Evolutionary conservation across 352 stramenopile species (phyloP).

Genomic region (Globisporangium parvum): DNA sequence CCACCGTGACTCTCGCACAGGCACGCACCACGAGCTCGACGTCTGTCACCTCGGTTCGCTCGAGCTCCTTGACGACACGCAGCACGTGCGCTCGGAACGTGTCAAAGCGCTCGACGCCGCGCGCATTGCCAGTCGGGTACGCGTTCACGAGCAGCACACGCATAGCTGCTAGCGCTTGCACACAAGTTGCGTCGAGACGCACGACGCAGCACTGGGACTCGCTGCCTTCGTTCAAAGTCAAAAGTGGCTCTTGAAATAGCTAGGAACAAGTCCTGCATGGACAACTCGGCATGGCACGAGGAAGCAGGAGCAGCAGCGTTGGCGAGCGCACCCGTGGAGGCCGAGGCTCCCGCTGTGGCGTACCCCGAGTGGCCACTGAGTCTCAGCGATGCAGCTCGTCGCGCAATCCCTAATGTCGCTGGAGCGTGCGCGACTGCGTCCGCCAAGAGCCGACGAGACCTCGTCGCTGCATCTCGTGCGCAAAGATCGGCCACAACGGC

Average conservation of each 20-base stretch:
- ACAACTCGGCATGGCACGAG: too few species aligned
- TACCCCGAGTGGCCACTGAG: conserved; percentile 61
- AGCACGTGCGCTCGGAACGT: conserved; percentile 48
- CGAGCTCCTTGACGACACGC: conserved; percentile 42
- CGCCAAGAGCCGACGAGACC: conserved; percentile 23
- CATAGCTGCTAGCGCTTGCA: too few species aligned
- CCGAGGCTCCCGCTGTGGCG: background rate
- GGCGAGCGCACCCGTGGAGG: background rate
- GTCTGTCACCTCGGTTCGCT: conserved; percentile 53
- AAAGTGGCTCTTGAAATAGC: too few species aligned
- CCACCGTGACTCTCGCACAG: too few species aligned
- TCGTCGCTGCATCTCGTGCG: conserved; percentile 35
- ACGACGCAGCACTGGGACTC: too few species aligned
- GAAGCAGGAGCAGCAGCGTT: too few species aligned
- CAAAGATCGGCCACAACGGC: background rate
- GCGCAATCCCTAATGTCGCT: too few species aligned
- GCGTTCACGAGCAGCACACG: conserved; percentile 68
- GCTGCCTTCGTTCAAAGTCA: too few species aligned
- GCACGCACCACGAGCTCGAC: conserved; percentile 53
- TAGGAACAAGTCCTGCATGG: too few species aligned
- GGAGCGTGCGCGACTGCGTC: background rate
- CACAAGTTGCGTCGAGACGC: too few species aligned
- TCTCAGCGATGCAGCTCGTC: too few species aligned
- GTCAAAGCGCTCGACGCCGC: conserved; percentile 35
- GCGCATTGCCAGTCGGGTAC: too few species aligned